These are phyloP conservation scores for Pseudogymnoascus sp. DNA, from an alignment of 2,329 filamentous ascomycete genomes.

Conservation along the genomic window DNA sequence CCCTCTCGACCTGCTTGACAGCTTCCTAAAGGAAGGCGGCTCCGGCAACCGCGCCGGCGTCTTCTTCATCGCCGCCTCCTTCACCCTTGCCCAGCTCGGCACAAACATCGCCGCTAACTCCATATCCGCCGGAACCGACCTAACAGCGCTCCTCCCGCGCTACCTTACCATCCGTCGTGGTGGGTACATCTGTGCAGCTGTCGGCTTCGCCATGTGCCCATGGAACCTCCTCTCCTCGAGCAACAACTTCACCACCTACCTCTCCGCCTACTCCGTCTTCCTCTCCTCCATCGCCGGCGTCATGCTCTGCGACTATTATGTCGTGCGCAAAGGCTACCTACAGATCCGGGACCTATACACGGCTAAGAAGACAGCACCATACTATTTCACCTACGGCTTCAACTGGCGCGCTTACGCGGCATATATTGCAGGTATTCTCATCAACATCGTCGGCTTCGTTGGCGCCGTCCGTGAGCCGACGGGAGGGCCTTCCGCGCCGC, in stretches of 20 bases:
- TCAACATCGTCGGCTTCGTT: conserved; percentile 88
- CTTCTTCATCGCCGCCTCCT: conserved; percentile 62
- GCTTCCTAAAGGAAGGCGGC: conserved; percentile 60
- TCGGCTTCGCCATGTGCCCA: conserved; percentile 81
- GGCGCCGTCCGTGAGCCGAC: conserved; percentile 58
- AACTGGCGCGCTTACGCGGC: conserved; percentile 79
- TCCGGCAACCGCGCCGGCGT: conserved; percentile 64
- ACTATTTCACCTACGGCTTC: conserved; percentile 66
- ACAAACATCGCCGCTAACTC: conserved; percentile 86
- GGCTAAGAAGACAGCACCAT: conserved; percentile 55
- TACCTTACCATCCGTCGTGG: conserved; percentile 81
- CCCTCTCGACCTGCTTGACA: conserved; percentile 57
- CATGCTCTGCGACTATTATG: conserved; percentile 80
- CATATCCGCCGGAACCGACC: conserved; percentile 66
- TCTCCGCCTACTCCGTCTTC: conserved; percentile 88
- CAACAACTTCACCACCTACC: conserved; percentile 85
- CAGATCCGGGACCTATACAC: conserved; percentile 74
- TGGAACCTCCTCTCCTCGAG: conserved; percentile 67
- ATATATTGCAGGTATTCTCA: conserved; percentile 73
- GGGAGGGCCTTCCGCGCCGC: conserved; percentile 47
- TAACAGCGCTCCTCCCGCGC: conserved; percentile 71
- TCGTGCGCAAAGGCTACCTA: conserved; percentile 74
- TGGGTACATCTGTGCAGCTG: conserved; percentile 71
- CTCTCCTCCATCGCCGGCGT: conserved; percentile 91
- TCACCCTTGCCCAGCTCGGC: conserved; percentile 71